Evolutionary conservation across 1,284 basidiomycete species (phyloP).

Genomic region (Gymnopus androsaceus): DNA sequence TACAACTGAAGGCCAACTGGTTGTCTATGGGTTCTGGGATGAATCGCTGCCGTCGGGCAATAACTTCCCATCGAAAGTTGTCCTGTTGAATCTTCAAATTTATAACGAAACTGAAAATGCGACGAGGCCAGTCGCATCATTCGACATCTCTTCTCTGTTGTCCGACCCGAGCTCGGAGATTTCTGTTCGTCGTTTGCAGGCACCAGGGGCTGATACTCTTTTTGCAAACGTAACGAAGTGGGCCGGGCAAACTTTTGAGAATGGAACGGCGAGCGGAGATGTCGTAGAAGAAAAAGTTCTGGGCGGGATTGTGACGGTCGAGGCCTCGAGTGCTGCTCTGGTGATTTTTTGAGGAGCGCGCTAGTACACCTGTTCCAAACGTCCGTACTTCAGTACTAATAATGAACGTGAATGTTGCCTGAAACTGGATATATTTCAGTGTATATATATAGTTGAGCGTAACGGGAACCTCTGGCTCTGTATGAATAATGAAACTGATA

Average conservation of each 20-base stretch:
- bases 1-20: conserved; percentile 45
- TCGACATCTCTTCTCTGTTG: conserved; percentile 46
- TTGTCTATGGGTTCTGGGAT: conserved; percentile 53
- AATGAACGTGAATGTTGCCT: too few relatives aligned
- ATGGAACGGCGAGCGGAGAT: conserved; percentile 39
- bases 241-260: conserved; percentile 50
- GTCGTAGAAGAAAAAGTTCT: conserved; percentile 38
- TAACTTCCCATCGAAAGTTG: conserved; percentile 44
- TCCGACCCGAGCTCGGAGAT: conserved; percentile 26
- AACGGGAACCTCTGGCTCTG: too few relatives aligned
- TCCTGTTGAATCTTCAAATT: conserved; percentile 48
- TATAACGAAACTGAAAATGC: conserved; percentile 45
- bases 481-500: too few relatives aligned
- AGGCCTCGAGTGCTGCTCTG: conserved; percentile 48
- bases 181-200: conserved; percentile 40
- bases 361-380: too few relatives aligned
- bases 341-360: conserved; percentile 24
- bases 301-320: conserved; percentile 36
- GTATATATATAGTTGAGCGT: too few relatives aligned
- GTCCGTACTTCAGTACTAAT: too few relatives aligned
- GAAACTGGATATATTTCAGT: too few relatives aligned
- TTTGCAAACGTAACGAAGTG: conserved; percentile 44
- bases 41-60: conserved; percentile 24
- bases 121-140: conserved; percentile 38
- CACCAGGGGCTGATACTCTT: conserved; percentile 48